A percentile compares a stretch with the other conserved stretches of the same genome.
Conservation (phyloP, 495 filamentous ascomycete species). For the Antarctomyces pellizariae region DNA sequence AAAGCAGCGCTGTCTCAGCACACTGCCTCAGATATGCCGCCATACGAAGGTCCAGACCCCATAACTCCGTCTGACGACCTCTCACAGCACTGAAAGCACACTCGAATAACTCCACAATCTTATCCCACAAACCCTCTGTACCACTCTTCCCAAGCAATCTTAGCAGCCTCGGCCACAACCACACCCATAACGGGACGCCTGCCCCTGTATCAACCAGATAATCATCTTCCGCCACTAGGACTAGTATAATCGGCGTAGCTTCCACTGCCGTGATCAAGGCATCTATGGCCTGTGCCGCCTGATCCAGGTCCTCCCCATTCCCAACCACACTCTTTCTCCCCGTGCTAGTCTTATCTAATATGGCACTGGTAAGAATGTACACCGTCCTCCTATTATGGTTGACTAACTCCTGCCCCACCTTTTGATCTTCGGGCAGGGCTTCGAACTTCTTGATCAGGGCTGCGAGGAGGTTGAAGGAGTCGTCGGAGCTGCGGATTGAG, state of each 20-base stretch:
- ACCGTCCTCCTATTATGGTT: slow-evolving; percentile 64
- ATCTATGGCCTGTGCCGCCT: slow-evolving; percentile 41
- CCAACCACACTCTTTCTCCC: slow-evolving; percentile 36
- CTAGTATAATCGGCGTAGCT: slow-evolving; percentile 50
- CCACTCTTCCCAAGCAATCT: slow-evolving; percentile 25
- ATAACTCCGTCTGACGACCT: slow-evolving; percentile 17
- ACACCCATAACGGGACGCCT: slow-evolving; percentile 48
- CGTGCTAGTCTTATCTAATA: slow-evolving; percentile 34
- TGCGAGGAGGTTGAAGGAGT: too few relatives aligned
- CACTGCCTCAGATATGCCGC: slow-evolving; percentile 19
- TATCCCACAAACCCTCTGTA: slow-evolving; percentile 18
- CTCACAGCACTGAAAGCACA: slow-evolving; percentile 18
- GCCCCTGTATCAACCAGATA: slow-evolving; percentile 19
- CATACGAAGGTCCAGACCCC: slow-evolving; percentile 20
- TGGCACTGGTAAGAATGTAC: slow-evolving; percentile 58
- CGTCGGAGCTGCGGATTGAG: too few relatives aligned
- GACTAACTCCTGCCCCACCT: too few relatives aligned
- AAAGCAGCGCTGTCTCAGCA: too few relatives aligned
- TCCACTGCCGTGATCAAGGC: slow-evolving; percentile 49
- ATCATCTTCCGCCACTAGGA: slow-evolving; percentile 15
- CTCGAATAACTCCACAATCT: slow-evolving; percentile 26
- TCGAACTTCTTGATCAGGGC: slow-evolving; percentile 31
- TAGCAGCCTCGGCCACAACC: slow-evolving; percentile 46
- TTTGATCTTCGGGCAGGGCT: too few relatives aligned
- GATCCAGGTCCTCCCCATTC: slow-evolving; percentile 23